phyloP scores from a whole-genome alignment of 2,329 filamentous ascomycete genomes.

The Intubia oerlemansii region DNA sequence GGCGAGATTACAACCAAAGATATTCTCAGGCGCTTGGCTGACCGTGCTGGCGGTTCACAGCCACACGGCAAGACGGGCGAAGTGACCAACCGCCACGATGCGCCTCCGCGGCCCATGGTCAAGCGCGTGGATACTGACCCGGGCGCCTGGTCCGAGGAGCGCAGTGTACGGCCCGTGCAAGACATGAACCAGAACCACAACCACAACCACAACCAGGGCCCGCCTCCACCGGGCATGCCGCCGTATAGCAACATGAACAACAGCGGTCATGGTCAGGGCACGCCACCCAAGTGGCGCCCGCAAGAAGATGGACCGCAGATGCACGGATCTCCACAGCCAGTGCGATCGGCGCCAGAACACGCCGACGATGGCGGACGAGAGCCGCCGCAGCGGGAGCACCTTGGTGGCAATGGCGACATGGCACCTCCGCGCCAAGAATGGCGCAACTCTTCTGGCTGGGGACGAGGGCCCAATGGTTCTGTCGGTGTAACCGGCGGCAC shows the following conservation, averaged over 20 bases:
- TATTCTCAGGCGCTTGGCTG: conserved; percentile 81
- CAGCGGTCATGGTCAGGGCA: too few species aligned
- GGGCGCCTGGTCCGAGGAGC: conserved; percentile 63
- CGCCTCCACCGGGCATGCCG: conserved; percentile 8
- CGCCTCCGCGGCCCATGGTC: conserved; percentile 31
- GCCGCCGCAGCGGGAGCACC: background rate
- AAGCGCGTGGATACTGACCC: conserved; percentile 72
- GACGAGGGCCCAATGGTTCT: conserved; percentile 25
- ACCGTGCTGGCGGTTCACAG: conserved; percentile 38
- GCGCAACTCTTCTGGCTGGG: conserved; percentile 35
- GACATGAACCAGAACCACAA: conserved; percentile 14
- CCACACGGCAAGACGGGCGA: conserved; percentile 38
- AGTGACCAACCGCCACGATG: conserved; percentile 33
- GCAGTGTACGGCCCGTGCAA: conserved; percentile 59
- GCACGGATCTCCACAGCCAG: too few species aligned
- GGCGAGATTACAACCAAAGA: conserved; percentile 92
- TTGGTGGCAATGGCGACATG: too few species aligned
- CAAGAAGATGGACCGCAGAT: conserved; percentile 17
- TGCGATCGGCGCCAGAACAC: too few species aligned
- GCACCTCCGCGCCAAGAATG: conserved; percentile 26
- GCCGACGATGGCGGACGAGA: conserved; percentile 2
- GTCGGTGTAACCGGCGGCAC: conserved; percentile 25
- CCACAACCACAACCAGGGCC: conserved; percentile 8
- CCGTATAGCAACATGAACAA: conserved; percentile 11
- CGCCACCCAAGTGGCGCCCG: conserved; percentile 27